Base-by-base conservation (phyloP, 441 rosid species). In the Monsonia emarginata region DNA sequence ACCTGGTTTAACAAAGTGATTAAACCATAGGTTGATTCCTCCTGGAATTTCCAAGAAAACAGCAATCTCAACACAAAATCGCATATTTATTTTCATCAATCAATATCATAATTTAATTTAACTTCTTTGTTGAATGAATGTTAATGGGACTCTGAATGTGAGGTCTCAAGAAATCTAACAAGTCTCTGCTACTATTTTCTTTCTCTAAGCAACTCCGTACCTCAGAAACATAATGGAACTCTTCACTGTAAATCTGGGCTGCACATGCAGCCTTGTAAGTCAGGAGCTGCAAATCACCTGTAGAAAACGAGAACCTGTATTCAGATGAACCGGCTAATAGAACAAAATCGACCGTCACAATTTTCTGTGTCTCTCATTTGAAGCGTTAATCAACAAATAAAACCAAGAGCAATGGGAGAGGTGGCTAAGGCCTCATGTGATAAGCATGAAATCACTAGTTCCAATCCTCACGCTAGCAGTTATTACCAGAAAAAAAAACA, bases 191-290 rank as follows among this genome's bases (percentile, higher is more conserved):
- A 68, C 44, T 52, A 50, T 78, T 70, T 65, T 46, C 65, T 22
- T 68, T 75, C 67, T 78, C 64, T 27, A 93, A 58, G 61, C 13
- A 57, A 65, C 24, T n/a, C 64, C 30, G 67, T 2, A 71, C 87
- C 75, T 63, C 70, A 26, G 64, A 67, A 38, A 84, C 88, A 64
- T 88, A 90, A 26, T 77, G 73, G n/a, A 68, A 79, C 25, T 79
- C 80, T 66, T 67, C 69, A 25, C 93, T 91, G 27, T 85, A 88
- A 78, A 90, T 68, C 71, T 89, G 90, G 9, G 82, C 73, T 0
- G 90, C 91, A 52, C 88, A 85, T 1, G 93, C 95, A 0, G 95
- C 96, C 81, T 90, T 90, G 73, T 74, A 87, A 18, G 83, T 71
- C 63, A 86, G 64, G 64, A 80, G 80, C 83, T 85, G 79, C 75